Percentiles rank a stretch among this genome's conserved stretches.
These are phyloP conservation scores for Tarenaya hassleriana DNA, from an alignment of 345 rosid genomes.

Conservation along the genomic window DNA sequence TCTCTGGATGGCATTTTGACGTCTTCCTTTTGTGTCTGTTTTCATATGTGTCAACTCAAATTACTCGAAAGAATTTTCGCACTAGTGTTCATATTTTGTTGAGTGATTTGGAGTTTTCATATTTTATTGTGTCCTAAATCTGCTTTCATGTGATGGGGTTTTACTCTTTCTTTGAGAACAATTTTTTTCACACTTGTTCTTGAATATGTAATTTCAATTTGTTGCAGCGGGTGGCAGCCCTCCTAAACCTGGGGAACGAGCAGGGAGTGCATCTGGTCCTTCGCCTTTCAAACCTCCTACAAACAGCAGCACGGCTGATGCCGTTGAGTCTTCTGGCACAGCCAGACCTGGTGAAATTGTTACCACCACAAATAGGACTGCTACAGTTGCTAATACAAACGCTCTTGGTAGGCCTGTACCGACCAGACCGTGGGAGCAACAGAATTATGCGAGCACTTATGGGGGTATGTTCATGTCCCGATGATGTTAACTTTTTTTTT, in stretches of 20 bases:
- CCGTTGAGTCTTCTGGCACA: slow-evolving; percentile 94
- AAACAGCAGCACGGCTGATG: slow-evolving; percentile 75
- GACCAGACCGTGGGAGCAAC: slow-evolving; percentile 85
- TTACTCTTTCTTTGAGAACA: too few relatives aligned
- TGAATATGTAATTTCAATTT: background rate
- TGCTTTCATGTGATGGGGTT: too few relatives aligned
- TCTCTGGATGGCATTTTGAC: too few relatives aligned
- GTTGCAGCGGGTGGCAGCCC: slow-evolving; percentile 44
- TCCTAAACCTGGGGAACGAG: slow-evolving; percentile 98
- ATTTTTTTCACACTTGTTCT: background rate
- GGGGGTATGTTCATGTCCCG: slow-evolving; percentile 38
- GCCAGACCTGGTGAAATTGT: slow-evolving; percentile 82
- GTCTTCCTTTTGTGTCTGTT: too few relatives aligned
- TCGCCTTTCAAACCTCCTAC: slow-evolving; percentile 91
- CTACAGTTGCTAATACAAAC: slow-evolving; percentile 16
- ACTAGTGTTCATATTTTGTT: too few relatives aligned
- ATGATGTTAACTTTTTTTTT: background rate
- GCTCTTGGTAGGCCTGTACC: slow-evolving; percentile 67
- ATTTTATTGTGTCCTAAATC: too few relatives aligned
- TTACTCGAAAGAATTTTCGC: too few relatives aligned
- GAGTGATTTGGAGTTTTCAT: too few relatives aligned
- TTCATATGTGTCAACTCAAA: too few relatives aligned
- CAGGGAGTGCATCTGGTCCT: slow-evolving; percentile 63
- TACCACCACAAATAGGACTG: background rate
- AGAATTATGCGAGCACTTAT: slow-evolving; percentile 50